phyloP scores from a whole-genome alignment of 1,139 yeast species.

The Diutina catenulata region DNA sequence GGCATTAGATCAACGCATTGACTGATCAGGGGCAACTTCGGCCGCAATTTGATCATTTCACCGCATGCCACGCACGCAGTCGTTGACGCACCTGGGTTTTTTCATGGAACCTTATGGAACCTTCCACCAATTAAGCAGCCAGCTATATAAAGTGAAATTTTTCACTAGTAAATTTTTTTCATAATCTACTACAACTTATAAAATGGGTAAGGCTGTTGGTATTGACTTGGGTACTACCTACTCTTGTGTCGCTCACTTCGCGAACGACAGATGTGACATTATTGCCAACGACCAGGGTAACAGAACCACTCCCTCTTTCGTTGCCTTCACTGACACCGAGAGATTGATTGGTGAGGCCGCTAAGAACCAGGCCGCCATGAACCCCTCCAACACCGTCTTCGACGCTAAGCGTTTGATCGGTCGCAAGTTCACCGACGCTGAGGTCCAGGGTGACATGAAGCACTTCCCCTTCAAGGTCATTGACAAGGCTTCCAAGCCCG shows the following conservation, averaged over 20 bases:
- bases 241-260: constrained; percentile 51
- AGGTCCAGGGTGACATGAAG: constrained; percentile 44
- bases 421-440: constrained; percentile 47
- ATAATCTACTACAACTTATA: constrained; percentile 6
- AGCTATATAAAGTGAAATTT: constrained; percentile 3
- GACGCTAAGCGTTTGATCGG: constrained; percentile 64
- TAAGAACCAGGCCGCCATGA: constrained; percentile 17
- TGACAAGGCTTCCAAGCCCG: constrained; percentile 48
- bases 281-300: constrained; percentile 11
- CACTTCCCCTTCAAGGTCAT: constrained; percentile 55
- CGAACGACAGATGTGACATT: constrained; percentile 59
- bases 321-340: constrained; percentile 57
- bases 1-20: no score
- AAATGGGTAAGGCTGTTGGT: constrained; percentile 32
- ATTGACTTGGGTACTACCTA: constrained; percentile 80
- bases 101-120: constrained; percentile 5
- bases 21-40: no score
- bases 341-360: constrained; percentile 20
- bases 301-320: constrained; percentile 28
- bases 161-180: constrained; percentile 8
- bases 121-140: not conserved
- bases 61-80: no score
- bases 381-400: constrained; percentile 53
- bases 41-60: no score
- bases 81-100: no score